Percentiles rank a stretch among this genome's conserved stretches.
Evolutionary conservation across 23 red algal species (phyloP).

Genomic region (Agarophyton chilense): DNA sequence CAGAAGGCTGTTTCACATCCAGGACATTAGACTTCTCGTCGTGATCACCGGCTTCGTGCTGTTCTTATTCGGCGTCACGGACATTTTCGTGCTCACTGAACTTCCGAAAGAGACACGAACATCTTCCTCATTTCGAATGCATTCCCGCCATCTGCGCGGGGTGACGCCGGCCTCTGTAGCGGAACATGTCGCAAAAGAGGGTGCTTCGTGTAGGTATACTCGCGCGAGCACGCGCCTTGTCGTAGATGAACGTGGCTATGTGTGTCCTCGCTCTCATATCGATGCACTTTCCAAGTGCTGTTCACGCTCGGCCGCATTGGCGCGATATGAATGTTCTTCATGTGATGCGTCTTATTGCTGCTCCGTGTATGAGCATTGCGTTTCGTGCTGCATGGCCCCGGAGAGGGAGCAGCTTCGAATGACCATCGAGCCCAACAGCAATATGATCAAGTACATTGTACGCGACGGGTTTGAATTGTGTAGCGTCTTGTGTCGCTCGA

Average conservation of each 20-base stretch:
- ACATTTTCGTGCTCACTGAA: no score
- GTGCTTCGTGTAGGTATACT: neutral
- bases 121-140: neutral
- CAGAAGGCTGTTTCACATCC: neutral
- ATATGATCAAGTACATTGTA: neutral
- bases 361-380: slow-evolving; percentile 47
- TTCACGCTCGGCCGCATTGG: neutral
- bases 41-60: neutral
- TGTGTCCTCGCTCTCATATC: neutral
- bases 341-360: slow-evolving; percentile 44
- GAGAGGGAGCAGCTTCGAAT: neutral
- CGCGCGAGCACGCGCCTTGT: neutral
- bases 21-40: neutral
- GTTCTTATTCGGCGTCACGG: neutral
- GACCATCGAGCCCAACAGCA: neutral
- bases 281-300: neutral
- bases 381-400: slow-evolving; percentile 70
- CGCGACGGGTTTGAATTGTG: slow-evolving; percentile 47
- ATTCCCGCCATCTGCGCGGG: neutral
- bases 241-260: neutral
- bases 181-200: neutral
- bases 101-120: neutral
- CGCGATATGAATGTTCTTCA: slow-evolving; percentile 19
- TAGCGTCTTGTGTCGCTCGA: slow-evolving; percentile 43
- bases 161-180: neutral